These are phyloP conservation scores for Globisporangium mamillatum DNA, from an alignment of 352 stramenopile genomes.

Conservation along the genomic window DNA sequence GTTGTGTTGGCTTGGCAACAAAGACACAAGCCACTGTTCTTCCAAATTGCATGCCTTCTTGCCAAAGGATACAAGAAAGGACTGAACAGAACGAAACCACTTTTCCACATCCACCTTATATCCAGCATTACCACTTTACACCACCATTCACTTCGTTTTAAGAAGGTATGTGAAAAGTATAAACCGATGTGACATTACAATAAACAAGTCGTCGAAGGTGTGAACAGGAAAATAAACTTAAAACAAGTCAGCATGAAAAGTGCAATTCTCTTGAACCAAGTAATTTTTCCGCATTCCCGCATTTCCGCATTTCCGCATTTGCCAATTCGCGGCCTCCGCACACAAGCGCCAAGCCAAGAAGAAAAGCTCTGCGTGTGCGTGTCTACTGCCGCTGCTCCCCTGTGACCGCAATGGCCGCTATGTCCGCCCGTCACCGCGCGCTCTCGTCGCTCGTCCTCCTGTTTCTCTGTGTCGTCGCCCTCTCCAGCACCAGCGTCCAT, in stretches of 20 bases:
- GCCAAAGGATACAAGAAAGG: background rate
- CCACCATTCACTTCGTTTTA: background rate
- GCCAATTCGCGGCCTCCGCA: background rate
- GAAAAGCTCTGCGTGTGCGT: background rate
- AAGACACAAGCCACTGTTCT: background rate
- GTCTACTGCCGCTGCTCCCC: background rate
- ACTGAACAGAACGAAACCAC: background rate
- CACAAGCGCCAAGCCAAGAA: background rate
- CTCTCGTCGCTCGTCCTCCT: background rate
- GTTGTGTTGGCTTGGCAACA: too few species aligned
- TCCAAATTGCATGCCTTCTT: background rate
- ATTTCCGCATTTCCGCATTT: background rate
- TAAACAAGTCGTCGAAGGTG: background rate
- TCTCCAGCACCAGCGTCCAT: background rate
- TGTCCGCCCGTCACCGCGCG: background rate
- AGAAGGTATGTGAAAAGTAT: background rate
- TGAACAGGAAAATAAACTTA: background rate
- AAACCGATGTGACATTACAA: background rate
- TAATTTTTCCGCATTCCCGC: background rate
- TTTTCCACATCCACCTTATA: background rate
- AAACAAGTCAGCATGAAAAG: background rate
- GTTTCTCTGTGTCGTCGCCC: background rate
- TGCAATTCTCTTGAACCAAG: background rate
- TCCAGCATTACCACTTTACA: background rate
- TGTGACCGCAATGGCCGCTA: background rate